Percentiles rank a stretch among this genome's conserved stretches.
Evolutionary conservation across 2,329 filamentous ascomycete genomes (phyloP).

Genomic region (Lasiodiplodia theobromae): DNA sequence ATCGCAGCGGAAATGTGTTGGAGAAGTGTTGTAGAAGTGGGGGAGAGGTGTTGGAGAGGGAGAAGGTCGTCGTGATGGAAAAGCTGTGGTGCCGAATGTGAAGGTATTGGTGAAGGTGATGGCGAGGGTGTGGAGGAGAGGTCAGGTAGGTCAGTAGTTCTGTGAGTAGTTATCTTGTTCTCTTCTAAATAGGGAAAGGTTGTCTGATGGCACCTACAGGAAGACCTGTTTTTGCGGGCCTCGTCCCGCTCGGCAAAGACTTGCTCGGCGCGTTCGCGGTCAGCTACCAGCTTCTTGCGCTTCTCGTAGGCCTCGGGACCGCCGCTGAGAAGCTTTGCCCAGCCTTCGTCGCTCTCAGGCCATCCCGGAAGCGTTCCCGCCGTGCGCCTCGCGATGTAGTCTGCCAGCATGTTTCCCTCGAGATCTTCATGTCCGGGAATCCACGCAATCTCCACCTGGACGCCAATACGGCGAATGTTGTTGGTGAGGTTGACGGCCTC

Average conservation of each 20-base stretch:
- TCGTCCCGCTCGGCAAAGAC: not conserved
- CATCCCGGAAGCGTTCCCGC: not conserved
- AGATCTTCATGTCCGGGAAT: not conserved
- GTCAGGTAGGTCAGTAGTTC: not conserved
- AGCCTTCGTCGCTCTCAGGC: not conserved
- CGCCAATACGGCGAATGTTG: not conserved
- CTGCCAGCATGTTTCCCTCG: not conserved
- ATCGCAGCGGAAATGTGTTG: not conserved
- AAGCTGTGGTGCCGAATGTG: not conserved
- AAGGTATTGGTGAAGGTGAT: not conserved
- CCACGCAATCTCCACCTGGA: conserved; percentile 5
- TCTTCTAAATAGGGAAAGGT: not conserved
- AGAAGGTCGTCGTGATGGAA: not conserved
- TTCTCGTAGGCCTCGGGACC: not conserved
- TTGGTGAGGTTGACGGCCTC: not conserved
- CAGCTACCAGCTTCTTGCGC: not conserved
- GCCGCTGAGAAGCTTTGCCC: not conserved
- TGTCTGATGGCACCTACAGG: not conserved
- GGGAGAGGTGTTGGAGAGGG: not conserved
- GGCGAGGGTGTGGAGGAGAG: not conserved
- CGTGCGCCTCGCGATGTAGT: not conserved
- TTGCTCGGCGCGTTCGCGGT: not conserved
- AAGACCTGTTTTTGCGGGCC: not conserved
- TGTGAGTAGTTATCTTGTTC: conserved; percentile 7
- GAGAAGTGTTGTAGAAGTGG: not conserved